phyloP scores from a whole-genome alignment of 768 basidiomycete species.

The Phylloporus sp. region DNA sequence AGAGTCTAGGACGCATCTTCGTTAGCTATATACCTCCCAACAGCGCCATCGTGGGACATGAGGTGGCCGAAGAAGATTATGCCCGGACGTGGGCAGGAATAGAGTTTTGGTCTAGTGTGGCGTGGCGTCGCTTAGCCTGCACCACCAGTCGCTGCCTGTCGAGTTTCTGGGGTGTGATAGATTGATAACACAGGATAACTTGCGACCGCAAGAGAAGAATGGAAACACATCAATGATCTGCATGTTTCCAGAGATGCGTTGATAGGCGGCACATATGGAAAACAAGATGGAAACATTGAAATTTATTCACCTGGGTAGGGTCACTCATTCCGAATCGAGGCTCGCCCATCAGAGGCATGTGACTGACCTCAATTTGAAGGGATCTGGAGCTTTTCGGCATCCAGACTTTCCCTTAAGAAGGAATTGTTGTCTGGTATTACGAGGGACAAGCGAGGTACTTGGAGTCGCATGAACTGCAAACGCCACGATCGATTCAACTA shows the following conservation, averaged over 20 bases:
- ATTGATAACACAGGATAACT: background rate
- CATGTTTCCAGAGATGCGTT: background rate
- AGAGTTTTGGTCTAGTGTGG: background rate
- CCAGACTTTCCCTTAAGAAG: background rate
- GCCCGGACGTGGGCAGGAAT: background rate
- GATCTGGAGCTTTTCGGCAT: background rate
- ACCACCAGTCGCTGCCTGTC: background rate
- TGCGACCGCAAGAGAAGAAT: background rate
- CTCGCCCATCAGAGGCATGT: background rate
- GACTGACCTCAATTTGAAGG: background rate
- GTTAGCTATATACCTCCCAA: slow-evolving; percentile 8
- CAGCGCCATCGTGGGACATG: background rate
- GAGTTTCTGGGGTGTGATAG: background rate
- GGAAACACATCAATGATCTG: background rate
- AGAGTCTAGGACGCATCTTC: no score
- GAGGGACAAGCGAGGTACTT: background rate
- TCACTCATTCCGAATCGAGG: background rate
- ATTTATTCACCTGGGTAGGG: background rate
- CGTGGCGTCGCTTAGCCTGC: background rate
- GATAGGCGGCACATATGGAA: background rate
- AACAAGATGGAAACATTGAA: background rate
- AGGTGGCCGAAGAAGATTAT: background rate
- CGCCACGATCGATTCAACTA: no score
- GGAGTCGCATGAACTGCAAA: background rate
- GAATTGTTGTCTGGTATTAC: background rate